These are phyloP conservation scores for Camelina laxa DNA, from an alignment of 345 rosid species.

Conservation along the genomic window DNA sequence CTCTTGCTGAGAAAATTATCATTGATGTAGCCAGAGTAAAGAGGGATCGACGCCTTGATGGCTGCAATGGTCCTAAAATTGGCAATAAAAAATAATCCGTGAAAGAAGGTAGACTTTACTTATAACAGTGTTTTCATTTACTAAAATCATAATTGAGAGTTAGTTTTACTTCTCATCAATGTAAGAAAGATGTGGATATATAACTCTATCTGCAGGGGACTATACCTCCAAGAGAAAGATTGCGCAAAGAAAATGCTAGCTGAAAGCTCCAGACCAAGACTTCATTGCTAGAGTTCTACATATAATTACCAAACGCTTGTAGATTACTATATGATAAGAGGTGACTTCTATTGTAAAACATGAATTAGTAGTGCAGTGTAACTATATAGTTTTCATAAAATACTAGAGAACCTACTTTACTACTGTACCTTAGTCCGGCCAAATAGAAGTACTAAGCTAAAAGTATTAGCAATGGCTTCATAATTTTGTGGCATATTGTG, in stretches of 20 bases:
- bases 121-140: background rate
- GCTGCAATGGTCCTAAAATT: slow-evolving; percentile 61
- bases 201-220: slow-evolving; percentile 2
- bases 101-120: slow-evolving; percentile 10
- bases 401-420: background rate
- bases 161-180: too few relatives aligned
- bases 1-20: slow-evolving; percentile 67
- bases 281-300: slow-evolving; percentile 65
- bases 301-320: slow-evolving; percentile 1
- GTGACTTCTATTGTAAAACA: background rate
- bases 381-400: background rate
- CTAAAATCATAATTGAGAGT: too few relatives aligned
- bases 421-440: slow-evolving; percentile 64
- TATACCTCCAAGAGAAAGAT: slow-evolving; percentile 56
- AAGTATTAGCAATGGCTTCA: slow-evolving; percentile 84
- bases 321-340: background rate
- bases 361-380: background rate
- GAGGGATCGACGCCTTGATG: slow-evolving; percentile 70
- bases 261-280: slow-evolving; percentile 66
- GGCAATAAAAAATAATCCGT: slow-evolving; percentile 37
- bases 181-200: too few relatives aligned
- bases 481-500: slow-evolving; percentile 66
- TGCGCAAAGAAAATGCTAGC: slow-evolving; percentile 67
- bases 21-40: slow-evolving; percentile 63
- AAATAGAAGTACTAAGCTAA: slow-evolving; percentile 63